Percentiles rank a stretch among this genome's conserved stretches.
These are phyloP conservation scores for Pseudomassariella vexata DNA, from an alignment of 2,329 filamentous ascomycete species.

Conservation along the genomic window DNA sequence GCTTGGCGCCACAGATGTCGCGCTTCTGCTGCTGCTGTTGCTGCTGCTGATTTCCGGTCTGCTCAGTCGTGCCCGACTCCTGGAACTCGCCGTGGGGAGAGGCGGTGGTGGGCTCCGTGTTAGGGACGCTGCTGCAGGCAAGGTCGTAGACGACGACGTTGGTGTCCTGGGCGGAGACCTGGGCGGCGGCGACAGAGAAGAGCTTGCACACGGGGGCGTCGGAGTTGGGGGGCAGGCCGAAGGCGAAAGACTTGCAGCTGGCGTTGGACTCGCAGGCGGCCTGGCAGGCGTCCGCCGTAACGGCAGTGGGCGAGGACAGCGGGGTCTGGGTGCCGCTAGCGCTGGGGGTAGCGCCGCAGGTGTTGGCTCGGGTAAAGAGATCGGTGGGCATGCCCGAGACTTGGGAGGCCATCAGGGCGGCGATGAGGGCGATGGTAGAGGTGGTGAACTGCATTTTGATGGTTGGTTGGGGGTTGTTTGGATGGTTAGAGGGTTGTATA, in stretches of 20 bases:
- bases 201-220: conserved; percentile 7
- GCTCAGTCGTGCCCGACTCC: not conserved
- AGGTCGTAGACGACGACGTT: conserved; percentile 9
- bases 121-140: conserved; percentile 8
- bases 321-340: not conserved
- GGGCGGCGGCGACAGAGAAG: conserved; percentile 6
- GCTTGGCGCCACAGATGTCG: conserved; percentile 2
- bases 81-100: conserved; percentile 1
- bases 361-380: not conserved
- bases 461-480: too few species aligned
- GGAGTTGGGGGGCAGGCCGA: conserved; percentile 6
- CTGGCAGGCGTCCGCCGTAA: conserved; percentile 6
- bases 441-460: conserved; percentile 8
- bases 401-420: conserved; percentile 4
- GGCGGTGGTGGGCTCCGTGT: conserved; percentile 4
- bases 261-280: conserved; percentile 2
- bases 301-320: not conserved
- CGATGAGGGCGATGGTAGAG: conserved; percentile 6
- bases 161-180: conserved; percentile 8
- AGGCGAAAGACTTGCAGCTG: conserved; percentile 8
- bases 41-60: not conserved
- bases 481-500: too few species aligned
- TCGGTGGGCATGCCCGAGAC: not conserved
- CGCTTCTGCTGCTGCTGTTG: too few species aligned
- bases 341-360: conserved; percentile 3